Conservation (phyloP, 1,139 yeast genomes). For the Debaryomycetaceae sp. region DNA sequence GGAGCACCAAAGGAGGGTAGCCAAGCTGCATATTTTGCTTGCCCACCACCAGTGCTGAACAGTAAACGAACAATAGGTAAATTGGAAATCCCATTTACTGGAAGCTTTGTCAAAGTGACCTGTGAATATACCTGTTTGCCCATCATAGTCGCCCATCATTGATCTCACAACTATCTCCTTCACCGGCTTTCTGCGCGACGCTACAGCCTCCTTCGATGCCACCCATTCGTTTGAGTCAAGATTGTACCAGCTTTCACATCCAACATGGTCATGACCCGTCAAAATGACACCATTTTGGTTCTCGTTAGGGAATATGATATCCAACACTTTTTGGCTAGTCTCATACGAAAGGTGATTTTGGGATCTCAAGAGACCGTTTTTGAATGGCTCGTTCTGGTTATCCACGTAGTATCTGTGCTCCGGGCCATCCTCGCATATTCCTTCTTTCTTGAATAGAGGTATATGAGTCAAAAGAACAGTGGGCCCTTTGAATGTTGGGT, state of each 20-base stretch:
- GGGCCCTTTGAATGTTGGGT: constrained; percentile 59
- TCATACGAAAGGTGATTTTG: constrained; percentile 80
- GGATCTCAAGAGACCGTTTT: constrained; percentile 68
- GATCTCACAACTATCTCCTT: constrained; percentile 84
- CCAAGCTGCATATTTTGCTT: constrained; percentile 52
- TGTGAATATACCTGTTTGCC: constrained; percentile 80
- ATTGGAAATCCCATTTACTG: constrained; percentile 61
- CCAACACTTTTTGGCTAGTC: constrained; percentile 62
- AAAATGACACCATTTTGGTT: constrained; percentile 71
- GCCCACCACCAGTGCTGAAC: constrained; percentile 98
- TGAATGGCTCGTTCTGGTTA: constrained; percentile 58
- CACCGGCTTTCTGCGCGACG: constrained; percentile 34
- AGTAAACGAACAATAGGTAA: constrained; percentile 70
- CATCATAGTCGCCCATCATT: constrained; percentile 95
- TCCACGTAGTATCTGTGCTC: constrained; percentile 57
- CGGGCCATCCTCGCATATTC: constrained; percentile 87
- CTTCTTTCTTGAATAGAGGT: constrained; percentile 78
- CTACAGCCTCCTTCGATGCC: constrained; percentile 42
- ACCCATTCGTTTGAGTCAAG: constrained; percentile 49
- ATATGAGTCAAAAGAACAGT: constrained; percentile 86
- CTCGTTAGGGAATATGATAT: constrained; percentile 61
- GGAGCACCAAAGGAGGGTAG: constrained; percentile 31
- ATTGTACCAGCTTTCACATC: constrained; percentile 71
- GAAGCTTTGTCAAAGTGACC: constrained; percentile 49
- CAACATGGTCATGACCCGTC: constrained; percentile 97